A percentile compares a stretch with the other conserved stretches of the same genome.
phyloP scores from a whole-genome alignment of 2,329 filamentous ascomycete species.

The Ophioceras dolichostomum region DNA sequence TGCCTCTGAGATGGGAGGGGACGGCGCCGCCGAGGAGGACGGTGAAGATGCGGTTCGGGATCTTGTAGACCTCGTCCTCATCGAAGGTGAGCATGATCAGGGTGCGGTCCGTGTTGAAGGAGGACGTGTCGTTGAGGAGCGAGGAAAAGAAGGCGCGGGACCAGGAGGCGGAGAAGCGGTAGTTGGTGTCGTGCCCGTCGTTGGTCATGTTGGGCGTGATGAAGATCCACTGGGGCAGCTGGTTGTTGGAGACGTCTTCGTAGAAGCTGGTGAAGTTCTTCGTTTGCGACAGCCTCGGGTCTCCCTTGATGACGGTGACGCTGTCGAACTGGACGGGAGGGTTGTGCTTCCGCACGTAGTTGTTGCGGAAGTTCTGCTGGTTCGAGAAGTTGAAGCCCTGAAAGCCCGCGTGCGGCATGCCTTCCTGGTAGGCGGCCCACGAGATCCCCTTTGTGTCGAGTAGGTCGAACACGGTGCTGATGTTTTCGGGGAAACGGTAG shows the following conservation, averaged over 20 bases:
- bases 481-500: slow-evolving; percentile 28
- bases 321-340: slow-evolving; percentile 30
- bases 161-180: slow-evolving; percentile 40
- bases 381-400: slow-evolving; percentile 16
- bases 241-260: slow-evolving; percentile 38
- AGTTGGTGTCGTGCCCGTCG: slow-evolving; percentile 48
- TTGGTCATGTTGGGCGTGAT: slow-evolving; percentile 53
- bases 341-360: slow-evolving; percentile 26
- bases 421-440: slow-evolving; percentile 34
- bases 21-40: slow-evolving; percentile 43
- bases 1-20: slow-evolving; percentile 30
- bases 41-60: slow-evolving; percentile 39
- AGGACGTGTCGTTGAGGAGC: slow-evolving; percentile 32
- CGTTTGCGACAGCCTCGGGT: slow-evolving; percentile 40
- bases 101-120: slow-evolving; percentile 39
- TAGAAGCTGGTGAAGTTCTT: slow-evolving; percentile 53
- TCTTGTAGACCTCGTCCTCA: slow-evolving; percentile 38
- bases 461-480: slow-evolving; percentile 32
- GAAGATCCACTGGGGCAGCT: slow-evolving; percentile 53
- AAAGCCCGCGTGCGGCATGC: slow-evolving; percentile 30
- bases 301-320: slow-evolving; percentile 22
- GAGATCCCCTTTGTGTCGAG: slow-evolving; percentile 25
- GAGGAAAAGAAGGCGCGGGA: slow-evolving; percentile 38
- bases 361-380: slow-evolving; percentile 7
- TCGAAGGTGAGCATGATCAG: slow-evolving; percentile 47